These are phyloP conservation scores for Rhododendron griersonianum DNA, from an alignment of 148 eudicot species.

Conservation along the genomic window DNA sequence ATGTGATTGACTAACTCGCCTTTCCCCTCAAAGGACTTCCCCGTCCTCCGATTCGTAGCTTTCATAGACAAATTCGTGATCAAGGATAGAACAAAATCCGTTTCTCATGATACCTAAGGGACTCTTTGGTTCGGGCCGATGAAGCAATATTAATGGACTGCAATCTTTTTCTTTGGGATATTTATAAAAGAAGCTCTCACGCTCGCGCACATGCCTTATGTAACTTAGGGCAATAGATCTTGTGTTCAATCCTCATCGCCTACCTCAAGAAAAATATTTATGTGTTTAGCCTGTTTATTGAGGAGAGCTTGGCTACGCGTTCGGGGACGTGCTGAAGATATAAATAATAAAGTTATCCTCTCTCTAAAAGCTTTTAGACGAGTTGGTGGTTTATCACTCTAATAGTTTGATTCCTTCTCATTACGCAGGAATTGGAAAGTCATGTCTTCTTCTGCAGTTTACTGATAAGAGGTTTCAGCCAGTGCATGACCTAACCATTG, in stretches of 20 bases:
- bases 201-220: neutral
- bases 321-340: neutral
- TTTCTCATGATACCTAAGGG: neutral
- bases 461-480: slow-evolving; percentile 71
- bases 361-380: neutral
- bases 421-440: slow-evolving; percentile 59
- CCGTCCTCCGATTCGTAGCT: neutral
- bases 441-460: slow-evolving; percentile 71
- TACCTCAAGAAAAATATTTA: neutral
- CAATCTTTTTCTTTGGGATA: too few relatives aligned
- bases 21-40: neutral
- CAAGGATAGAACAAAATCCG: neutral
- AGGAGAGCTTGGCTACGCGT: neutral
- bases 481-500: slow-evolving; percentile 68
- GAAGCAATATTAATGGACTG: neutral
- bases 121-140: neutral
- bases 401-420: neutral
- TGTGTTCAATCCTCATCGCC: neutral
- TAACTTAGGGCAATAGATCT: neutral
- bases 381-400: neutral
- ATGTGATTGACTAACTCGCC: neutral
- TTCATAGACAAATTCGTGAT: neutral
- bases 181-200: neutral
- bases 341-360: neutral
- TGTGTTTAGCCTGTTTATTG: neutral